Evolutionary conservation across 345 rosid species (phyloP), one percentile per base, ranked within the genome.

Genomic region (Bretschneidera sinensis): DNA sequence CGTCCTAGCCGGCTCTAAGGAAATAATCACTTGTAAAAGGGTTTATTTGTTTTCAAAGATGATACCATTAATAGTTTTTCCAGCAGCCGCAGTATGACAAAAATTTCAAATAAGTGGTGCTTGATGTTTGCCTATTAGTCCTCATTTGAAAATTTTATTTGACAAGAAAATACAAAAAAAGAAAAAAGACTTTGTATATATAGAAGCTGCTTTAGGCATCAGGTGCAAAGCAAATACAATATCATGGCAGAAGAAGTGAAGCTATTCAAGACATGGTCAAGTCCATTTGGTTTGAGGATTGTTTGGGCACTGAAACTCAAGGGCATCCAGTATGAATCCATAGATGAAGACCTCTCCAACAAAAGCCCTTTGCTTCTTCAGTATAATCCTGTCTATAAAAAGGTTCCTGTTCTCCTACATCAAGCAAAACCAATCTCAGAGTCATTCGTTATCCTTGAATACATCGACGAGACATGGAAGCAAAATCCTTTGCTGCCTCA

Each of bases 251-350:
- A 54, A 48, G 76, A 60, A 57, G 76, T 72, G 61, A 72, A 72
- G 74, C 72, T 72, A 33, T 45, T 76, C 17, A 72, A 72, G 58
- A 62, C 77, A 69, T 76, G 77, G 81, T 72, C 77, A 28, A 69
- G 69, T 43, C 70, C 23, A 7, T 76, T 25, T 48, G 69, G 64
- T 8, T 14, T 69, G 5, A 65, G 80, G 24, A 17, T 62, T 14
- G 74, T 69, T 2, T 72, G 77, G 80, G 80, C 72, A 51, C 5
- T 76, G 57, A 62, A 72, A 51, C 61, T 65, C 23, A 76, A 69
- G 50, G 77, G 67, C 21, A 48, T 76, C 54, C 43, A 50, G 0
- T 62, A 59, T 63, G 75, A 69, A 4, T 22, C 71, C 2, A 34
- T 65, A 1, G 77, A 72, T 35, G 81, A 76, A 66, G 72, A 72